These are phyloP conservation scores for Amyloporia xantha DNA, from an alignment of 768 basidiomycete genomes.

Conservation along the genomic window DNA sequence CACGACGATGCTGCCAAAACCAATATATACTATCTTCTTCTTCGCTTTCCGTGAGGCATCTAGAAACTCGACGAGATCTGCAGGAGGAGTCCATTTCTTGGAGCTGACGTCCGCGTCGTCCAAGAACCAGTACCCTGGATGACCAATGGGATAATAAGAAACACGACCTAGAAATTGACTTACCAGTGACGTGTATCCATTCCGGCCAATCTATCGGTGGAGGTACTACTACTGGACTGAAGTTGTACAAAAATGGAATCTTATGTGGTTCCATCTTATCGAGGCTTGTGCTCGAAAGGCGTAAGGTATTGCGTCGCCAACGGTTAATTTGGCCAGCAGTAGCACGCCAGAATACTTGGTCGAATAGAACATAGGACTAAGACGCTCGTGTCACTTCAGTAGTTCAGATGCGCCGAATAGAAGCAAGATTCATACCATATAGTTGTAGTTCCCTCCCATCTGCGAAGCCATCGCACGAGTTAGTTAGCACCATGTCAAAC, in stretches of 20 bases:
- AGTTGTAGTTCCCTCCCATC: constrained; percentile 98
- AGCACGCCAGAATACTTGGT: constrained; percentile 96
- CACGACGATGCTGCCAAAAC: constrained; percentile 96
- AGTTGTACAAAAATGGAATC: constrained; percentile 97
- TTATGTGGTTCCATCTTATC: constrained; percentile 98
- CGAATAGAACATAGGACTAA: constrained; percentile 93
- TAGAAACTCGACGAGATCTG: constrained; percentile 77
- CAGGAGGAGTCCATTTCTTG: constrained; percentile 85
- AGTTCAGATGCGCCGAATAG: too few relatives aligned
- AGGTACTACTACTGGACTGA: constrained; percentile 85
- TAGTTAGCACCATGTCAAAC: not conserved
- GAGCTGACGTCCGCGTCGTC: constrained; percentile 86
- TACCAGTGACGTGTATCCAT: constrained; percentile 93
- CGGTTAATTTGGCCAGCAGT: constrained; percentile 92
- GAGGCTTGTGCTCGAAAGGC: constrained; percentile 73
- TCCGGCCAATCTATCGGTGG: constrained; percentile 98
- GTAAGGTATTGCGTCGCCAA: constrained; percentile 77
- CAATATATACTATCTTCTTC: constrained; percentile 95
- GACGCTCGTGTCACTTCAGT: too few relatives aligned
- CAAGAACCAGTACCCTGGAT: constrained; percentile 91
- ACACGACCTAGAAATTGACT: not conserved
- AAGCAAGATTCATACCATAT: constrained; percentile 77
- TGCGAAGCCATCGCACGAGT: constrained; percentile 21
- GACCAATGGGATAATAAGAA: constrained; percentile 1
- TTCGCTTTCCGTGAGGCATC: constrained; percentile 62